Percentiles rank a stretch among this genome's conserved stretches.
Conservation (phyloP, 768 basidiomycete genomes). For the Lactarius hatsudake region DNA sequence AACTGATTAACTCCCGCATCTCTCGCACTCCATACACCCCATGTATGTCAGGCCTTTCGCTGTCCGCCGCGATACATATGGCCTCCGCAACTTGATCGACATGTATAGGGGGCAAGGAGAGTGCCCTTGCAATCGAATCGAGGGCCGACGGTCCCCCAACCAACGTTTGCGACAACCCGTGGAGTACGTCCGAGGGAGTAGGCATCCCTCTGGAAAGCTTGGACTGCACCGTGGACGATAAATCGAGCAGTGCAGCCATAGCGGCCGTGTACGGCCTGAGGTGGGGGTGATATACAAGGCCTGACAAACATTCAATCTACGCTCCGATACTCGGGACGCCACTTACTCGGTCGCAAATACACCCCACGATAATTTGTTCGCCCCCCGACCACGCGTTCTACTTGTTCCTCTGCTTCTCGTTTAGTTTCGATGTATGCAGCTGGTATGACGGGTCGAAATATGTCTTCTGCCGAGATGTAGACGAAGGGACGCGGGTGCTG, state of each 20-base stretch:
- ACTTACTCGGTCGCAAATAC: slow-evolving; percentile 87
- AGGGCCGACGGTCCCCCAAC: slow-evolving; percentile 46
- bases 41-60: slow-evolving; percentile 42
- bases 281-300: slow-evolving; percentile 95
- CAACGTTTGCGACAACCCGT: slow-evolving; percentile 40
- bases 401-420: slow-evolving; percentile 78
- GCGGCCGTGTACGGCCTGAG: slow-evolving; percentile 86
- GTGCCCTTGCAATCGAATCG: slow-evolving; percentile 69
- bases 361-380: slow-evolving; percentile 60
- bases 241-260: slow-evolving; percentile 76
- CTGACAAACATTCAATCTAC: slow-evolving; percentile 39
- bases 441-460: slow-evolving; percentile 84
- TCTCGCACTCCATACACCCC: slow-evolving; percentile 67
- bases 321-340: not conserved
- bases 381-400: slow-evolving; percentile 50
- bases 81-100: slow-evolving; percentile 94
- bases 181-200: slow-evolving; percentile 63
- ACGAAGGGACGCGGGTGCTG: slow-evolving; percentile 64
- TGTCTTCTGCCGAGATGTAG: slow-evolving; percentile 93
- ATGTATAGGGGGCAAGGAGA: slow-evolving; percentile 88
- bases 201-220: slow-evolving; percentile 55
- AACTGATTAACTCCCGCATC: slow-evolving; percentile 78
- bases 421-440: slow-evolving; percentile 91
- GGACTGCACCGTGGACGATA: slow-evolving; percentile 71
- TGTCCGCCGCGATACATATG: slow-evolving; percentile 61